A percentile compares a stretch with the other conserved stretches of the same genome.
These are phyloP conservation scores for Clarkia xantiana DNA, from an alignment of 345 rosid species.

Conservation along the genomic window DNA sequence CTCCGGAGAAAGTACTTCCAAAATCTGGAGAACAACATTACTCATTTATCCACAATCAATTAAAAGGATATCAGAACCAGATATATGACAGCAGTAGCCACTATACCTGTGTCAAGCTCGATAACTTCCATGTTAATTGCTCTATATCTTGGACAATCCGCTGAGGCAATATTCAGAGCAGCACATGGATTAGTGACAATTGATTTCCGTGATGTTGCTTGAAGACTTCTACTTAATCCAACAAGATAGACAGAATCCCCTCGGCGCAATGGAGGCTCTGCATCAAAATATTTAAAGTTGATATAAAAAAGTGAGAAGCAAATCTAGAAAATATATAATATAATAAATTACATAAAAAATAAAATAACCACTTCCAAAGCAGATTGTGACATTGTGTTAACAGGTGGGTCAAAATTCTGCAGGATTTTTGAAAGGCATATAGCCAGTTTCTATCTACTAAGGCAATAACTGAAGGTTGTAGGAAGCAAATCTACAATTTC, in stretches of 20 bases:
- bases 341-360: too few species aligned
- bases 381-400: too few species aligned
- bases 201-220: constrained; percentile 83
- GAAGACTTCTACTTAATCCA: constrained; percentile 78
- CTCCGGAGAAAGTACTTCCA: constrained; percentile 94
- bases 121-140: constrained; percentile 93
- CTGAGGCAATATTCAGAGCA: constrained; percentile 69
- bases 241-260: constrained; percentile 91
- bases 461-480: too few species aligned
- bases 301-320: background rate
- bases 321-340: background rate
- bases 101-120: constrained; percentile 78
- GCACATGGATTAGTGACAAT: constrained; percentile 82
- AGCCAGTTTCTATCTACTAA: too few species aligned
- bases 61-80: background rate
- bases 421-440: too few species aligned
- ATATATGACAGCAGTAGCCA: constrained; percentile 9
- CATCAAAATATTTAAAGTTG: constrained; percentile 11
- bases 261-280: constrained; percentile 75
- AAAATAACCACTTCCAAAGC: too few species aligned
- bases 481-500: too few species aligned
- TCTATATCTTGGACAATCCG: constrained; percentile 82
- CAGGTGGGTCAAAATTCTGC: too few species aligned
- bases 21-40: constrained; percentile 38
- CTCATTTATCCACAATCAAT: background rate